A percentile compares a stretch with the other conserved stretches of the same genome.
phyloP scores from a whole-genome alignment of 495 filamentous ascomycete genomes.

The Neurospora sp. region DNA sequence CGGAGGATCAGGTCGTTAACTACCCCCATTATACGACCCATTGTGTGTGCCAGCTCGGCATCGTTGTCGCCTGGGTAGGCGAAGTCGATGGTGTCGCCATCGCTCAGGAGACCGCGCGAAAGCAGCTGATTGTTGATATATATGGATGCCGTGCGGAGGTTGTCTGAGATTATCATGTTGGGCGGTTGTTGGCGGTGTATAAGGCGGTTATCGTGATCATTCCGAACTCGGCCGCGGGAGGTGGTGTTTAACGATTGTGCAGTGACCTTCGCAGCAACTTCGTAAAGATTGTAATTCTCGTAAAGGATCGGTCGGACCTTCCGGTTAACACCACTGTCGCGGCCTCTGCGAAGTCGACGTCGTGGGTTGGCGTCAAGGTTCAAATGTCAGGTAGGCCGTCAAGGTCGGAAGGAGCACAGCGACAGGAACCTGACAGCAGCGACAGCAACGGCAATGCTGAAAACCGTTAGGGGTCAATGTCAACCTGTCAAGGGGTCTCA shows the following conservation, averaged over 20 bases:
- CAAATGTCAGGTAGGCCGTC: not conserved
- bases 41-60: conserved; percentile 55
- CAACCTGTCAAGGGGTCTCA: not conserved
- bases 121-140: conserved; percentile 96
- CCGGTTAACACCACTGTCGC: not conserved
- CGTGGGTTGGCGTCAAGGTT: not conserved
- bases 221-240: not conserved
- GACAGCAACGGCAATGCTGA: not conserved
- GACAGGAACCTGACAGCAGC: not conserved
- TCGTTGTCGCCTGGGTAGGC: conserved; percentile 57
- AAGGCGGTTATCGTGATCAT: not conserved
- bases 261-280: not conserved
- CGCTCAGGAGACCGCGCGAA: conserved; percentile 76
- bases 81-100: conserved; percentile 80
- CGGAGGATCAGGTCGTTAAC: conserved; percentile 82
- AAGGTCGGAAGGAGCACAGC: not conserved
- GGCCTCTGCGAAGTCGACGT: not conserved
- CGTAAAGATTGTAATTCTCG: not conserved
- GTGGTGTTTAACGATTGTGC: not conserved
- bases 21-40: conserved; percentile 80
- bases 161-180: conserved; percentile 63
- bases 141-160: conserved; percentile 75
- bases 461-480: not conserved
- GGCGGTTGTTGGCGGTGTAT: not conserved
- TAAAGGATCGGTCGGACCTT: not conserved